Evolutionary conservation across 768 basidiomycete genomes (phyloP), one percentile per base, ranked within the genome.

Genomic region (Thelephora ganbajun): DNA sequence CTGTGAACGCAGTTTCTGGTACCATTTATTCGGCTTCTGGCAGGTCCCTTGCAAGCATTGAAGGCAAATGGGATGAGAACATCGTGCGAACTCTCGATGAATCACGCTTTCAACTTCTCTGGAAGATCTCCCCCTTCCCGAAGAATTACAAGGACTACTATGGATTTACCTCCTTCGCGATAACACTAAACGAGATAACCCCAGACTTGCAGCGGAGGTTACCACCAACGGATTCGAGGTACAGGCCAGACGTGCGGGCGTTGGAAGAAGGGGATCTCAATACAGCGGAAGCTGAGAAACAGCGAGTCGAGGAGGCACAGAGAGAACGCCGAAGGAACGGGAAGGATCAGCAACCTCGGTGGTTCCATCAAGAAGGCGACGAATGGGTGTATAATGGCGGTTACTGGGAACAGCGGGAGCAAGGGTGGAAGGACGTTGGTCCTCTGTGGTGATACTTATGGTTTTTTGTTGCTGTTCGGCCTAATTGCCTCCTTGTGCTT

Each of bases 11-110:
- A 36, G 78, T 92, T 44, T 65, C 72, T 18, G 88, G 84, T 5
- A 59, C 67, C 5, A 69, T 89, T 22, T 60, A 74, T 48, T 73
- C 73, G 20, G 53, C 70, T 14, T 65, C 69, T 33, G 82, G 80
- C 19, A 63, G 76, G 6, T 64, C 72, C 11, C 63, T 73, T 14
- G 71, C 80, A 33, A 71, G 72, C 35, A 64, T 92, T n/a, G 87
- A 90, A 61, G 89, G 89, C 43, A 89, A 83, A 61, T 93, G 89
- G 90, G 84, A 92, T 57, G 83, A 90, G 49, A 77, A 79, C 54
- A 63, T 92, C 50, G 74, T 76, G n/a, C 79, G 77, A 53, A 74
- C 73, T 43, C 66, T 82, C 22, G 82, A 81, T 59, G 66, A 74
- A 14, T 79, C 76, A 2, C 76, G 81, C 59, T 76, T 84, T 57